phyloP scores from a whole-genome alignment of 2,329 filamentous ascomycete genomes.

The Whalleya microplaca region DNA sequence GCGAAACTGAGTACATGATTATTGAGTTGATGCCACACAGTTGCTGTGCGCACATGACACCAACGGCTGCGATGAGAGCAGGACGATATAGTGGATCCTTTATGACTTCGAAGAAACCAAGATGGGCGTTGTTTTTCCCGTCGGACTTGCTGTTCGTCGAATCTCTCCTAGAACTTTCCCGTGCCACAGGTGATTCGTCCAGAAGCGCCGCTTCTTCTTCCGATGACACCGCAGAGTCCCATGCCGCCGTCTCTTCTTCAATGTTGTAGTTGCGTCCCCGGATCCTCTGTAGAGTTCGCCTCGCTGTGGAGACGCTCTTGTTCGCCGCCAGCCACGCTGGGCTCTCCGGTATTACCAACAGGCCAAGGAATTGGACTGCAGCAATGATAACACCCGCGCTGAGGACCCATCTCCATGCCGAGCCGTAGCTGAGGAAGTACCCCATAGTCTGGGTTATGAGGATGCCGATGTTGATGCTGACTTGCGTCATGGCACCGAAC shows the following conservation, averaged over 20 bases:
- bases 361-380: constrained; percentile 65
- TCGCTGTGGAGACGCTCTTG: constrained; percentile 64
- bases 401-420: constrained; percentile 83
- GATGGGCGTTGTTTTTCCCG: constrained; percentile 40
- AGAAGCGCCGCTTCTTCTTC: constrained; percentile 77
- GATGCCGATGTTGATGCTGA: constrained; percentile 93
- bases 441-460: constrained; percentile 81
- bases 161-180: constrained; percentile 27
- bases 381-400: constrained; percentile 73
- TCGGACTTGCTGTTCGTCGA: constrained; percentile 29
- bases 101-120: constrained; percentile 69
- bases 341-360: constrained; percentile 83
- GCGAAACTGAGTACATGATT: constrained; percentile 96
- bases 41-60: constrained; percentile 92
- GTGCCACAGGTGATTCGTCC: constrained; percentile 31
- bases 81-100: constrained; percentile 69
- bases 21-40: constrained; percentile 95
- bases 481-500: constrained; percentile 84
- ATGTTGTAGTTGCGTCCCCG: constrained; percentile 72
- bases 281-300: constrained; percentile 72
- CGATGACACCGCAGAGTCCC: constrained; percentile 50
- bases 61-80: constrained; percentile 81
- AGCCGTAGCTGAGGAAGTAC: constrained; percentile 81
- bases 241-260: constrained; percentile 70
- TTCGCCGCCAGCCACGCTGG: constrained; percentile 82